Evolutionary conservation across 768 basidiomycete species (phyloP), one percentile per base, ranked within the genome.

Genomic region (Lentinula edodes): DNA sequence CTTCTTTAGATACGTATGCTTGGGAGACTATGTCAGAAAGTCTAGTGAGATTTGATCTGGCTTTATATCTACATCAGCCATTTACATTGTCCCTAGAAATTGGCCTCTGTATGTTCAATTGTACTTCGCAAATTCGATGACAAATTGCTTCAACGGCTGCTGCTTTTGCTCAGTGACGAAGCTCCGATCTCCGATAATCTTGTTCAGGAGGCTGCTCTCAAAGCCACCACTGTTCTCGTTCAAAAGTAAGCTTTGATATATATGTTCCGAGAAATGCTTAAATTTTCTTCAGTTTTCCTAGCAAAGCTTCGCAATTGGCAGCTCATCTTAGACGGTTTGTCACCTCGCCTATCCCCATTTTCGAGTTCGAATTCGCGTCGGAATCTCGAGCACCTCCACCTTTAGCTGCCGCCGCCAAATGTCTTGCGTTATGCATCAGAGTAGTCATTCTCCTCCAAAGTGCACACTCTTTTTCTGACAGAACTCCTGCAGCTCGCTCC

Each of bases 11-110:
- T 70, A 91, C 89, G n/a, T 95, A 93, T 72, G 86, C 90, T 56
- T 94, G 89, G 88, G 93, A 95, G 69, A 94, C 93, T 0, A 88
- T 95, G 87, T 91, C 93, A 9, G 93, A 95, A 70, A 90, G 89
- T 65, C 72, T 95, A 80, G 93, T 92, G 66, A 52, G 84, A 73
- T 54, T 28, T 60, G 57, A 62, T 53, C 1, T 32, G 6, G 5
- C 43, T 32, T 38, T 42, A 32, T 16, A 50, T 52, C 38, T n/a
- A 34, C 32, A 52, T 36, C 34, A 28, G 28, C 28, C 28, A 28
- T 55, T 36, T 53, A 39, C 12, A n/a, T n/a, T 23, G 48, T 42
- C 16, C n/a, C 0, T 66, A 95, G 93, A 95, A 94, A 91, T 76
- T 95, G 18, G 88, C 90, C 3, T 86, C 91, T 3, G 77, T 94